Evolutionary conservation across 805 yeast species (phyloP), one percentile per base, ranked within the genome.

Genomic region (Cyberlindnera sargentensis): DNA sequence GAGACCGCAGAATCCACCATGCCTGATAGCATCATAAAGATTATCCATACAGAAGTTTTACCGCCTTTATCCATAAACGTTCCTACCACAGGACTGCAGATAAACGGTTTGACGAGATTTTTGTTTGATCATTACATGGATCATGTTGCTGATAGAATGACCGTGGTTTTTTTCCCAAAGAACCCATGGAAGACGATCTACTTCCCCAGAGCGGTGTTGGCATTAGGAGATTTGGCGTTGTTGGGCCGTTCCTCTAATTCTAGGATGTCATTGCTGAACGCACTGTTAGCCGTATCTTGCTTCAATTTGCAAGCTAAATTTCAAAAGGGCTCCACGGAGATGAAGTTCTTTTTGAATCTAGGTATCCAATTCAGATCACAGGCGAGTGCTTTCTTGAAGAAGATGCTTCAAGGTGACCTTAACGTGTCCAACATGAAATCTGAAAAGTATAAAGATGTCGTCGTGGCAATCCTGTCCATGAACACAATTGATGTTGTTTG

Each of bases 181-280:
- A 88, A 85, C 57, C 95, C 95, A 1, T 88, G 95, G 95, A 83
- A 82, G 53, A 79, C 83, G 3, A 78, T 86, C n/a, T 87, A 85
- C 61, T 79, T 87, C 47, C 95, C 95, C 0, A 64, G 93, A 40
- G 95, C 95, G 1, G 63, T 84, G 30, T 71, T 76, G 68, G 95
- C 95, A 0, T 68, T 88, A 26, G 95, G 95, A 4, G 95, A 88
- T 56, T 64, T 86, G 26, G 75, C 81, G 27, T 80, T 89, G 2
- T 60, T 81, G 34, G 95, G 95, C 0, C 68, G 68, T 41, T 84
- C 95, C 0, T 75, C 90, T 1, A 73, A 77, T 46, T 88, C 95
- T 6, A 75, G 87, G 50, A 81, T 84, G 57, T 87, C 95, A 1
- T 63, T 87, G 15, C 63, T 88, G 35, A 83, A 87, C 65, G 93